Evolutionary conservation across 345 rosid genomes (phyloP).

Genomic region (Clarkia xantiana): DNA sequence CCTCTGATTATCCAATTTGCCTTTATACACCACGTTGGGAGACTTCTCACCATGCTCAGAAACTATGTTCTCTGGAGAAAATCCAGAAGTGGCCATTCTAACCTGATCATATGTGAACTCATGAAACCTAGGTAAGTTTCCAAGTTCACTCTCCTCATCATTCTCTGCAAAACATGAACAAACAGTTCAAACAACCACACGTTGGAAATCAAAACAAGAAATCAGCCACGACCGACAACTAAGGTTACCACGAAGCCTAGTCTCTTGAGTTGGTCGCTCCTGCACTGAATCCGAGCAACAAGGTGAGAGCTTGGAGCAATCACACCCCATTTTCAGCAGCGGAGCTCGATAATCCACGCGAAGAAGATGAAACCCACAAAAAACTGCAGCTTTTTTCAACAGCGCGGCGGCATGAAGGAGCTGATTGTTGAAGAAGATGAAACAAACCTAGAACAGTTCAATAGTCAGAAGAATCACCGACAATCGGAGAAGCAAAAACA

Average conservation of each 20-base stretch:
- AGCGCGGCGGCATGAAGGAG: too few species aligned
- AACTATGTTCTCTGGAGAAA: conserved; percentile 77
- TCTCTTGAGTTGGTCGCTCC: conserved; percentile 11
- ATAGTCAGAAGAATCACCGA: too few species aligned
- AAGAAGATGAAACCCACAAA: neutral
- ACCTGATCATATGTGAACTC: conserved; percentile 68
- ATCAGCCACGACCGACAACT: neutral
- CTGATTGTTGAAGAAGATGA: too few species aligned
- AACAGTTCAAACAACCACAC: neutral
- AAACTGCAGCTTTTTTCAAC: too few species aligned
- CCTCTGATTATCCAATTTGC: conserved; percentile 61
- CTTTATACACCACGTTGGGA: conserved; percentile 81
- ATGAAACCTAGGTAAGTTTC: conserved; percentile 31
- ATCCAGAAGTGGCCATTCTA: conserved; percentile 69
- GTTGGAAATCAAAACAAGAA: neutral
- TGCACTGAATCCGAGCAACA: conserved; percentile 16
- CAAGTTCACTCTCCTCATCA: conserved; percentile 29
- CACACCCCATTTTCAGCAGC: conserved; percentile 21
- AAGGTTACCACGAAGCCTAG: conserved; percentile 14
- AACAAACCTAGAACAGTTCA: too few species aligned
- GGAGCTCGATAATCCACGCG: conserved; percentile 2
- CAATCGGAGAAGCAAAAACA: too few species aligned
- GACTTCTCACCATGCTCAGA: conserved; percentile 94
- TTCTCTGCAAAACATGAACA: conserved; percentile 23
- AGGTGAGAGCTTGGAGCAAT: conserved; percentile 19